Percentiles rank a stretch among this genome's conserved stretches.
Conservation (phyloP, 2,329 filamentous ascomycete species). For the Coniochaeta hoffmannii region DNA sequence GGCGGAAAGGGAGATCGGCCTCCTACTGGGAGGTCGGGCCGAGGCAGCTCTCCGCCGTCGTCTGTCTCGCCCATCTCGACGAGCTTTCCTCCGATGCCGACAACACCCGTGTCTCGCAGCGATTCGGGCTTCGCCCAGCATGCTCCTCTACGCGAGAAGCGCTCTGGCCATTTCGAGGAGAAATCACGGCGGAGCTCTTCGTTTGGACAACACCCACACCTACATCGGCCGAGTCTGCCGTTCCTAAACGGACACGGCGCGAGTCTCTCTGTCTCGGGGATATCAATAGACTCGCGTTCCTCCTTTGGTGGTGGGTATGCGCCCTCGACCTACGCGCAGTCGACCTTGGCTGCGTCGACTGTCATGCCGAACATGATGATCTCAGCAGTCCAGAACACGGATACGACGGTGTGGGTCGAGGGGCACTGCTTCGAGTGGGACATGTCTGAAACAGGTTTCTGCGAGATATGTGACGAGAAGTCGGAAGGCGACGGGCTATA, state of each 20-base stretch:
- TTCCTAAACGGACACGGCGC: slow-evolving; percentile 61
- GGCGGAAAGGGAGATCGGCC: slow-evolving; percentile 62
- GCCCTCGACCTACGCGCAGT: slow-evolving; percentile 76
- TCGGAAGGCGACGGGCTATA: slow-evolving; percentile 67
- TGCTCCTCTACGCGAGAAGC: slow-evolving; percentile 71
- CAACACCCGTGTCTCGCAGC: slow-evolving; percentile 75
- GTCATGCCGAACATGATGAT: slow-evolving; percentile 81
- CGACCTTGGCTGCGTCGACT: slow-evolving; percentile 77
- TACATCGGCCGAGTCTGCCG: slow-evolving; percentile 64
- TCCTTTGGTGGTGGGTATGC: slow-evolving; percentile 65
- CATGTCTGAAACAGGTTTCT: slow-evolving; percentile 53
- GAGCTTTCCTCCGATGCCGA: slow-evolving; percentile 68
- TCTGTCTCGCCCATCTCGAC: slow-evolving; percentile 71
- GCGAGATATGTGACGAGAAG: slow-evolving; percentile 70
- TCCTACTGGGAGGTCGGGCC: slow-evolving; percentile 60
- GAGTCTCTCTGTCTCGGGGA: slow-evolving; percentile 51
- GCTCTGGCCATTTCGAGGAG: slow-evolving; percentile 85
- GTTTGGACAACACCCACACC: slow-evolving; percentile 69
- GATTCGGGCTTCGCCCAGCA: slow-evolving; percentile 85
- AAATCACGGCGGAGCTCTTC: slow-evolving; percentile 85
- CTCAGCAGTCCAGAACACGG: slow-evolving; percentile 70
- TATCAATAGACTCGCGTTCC: slow-evolving; percentile 58
- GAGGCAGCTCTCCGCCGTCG: slow-evolving; percentile 51
- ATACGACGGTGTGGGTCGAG: slow-evolving; percentile 76
- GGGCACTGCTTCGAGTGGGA: slow-evolving; percentile 71